Conservation (phyloP, 768 basidiomycete genomes). For the Mycena metata region DNA sequence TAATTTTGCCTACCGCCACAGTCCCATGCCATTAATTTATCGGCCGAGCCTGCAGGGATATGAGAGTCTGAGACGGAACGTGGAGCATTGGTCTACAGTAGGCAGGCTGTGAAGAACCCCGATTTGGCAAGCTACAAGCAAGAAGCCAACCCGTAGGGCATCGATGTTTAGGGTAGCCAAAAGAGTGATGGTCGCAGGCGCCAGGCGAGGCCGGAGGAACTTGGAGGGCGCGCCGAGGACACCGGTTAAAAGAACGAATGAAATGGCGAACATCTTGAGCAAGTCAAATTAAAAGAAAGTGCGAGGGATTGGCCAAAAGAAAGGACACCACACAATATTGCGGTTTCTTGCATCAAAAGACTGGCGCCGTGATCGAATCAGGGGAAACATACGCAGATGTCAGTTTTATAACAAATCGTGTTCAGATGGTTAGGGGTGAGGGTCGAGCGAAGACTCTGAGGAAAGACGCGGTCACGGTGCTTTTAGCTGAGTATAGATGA, state of each 20-base stretch:
- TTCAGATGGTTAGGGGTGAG: too few species aligned
- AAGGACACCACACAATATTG: neutral
- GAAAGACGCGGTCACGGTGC: too few species aligned
- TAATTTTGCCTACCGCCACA: constrained; percentile 44
- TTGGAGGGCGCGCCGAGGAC: constrained; percentile 21
- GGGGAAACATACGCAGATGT: neutral
- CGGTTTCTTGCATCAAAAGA: too few species aligned
- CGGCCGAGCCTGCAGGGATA: constrained; percentile 32
- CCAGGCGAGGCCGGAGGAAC: neutral
- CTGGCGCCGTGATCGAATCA: too few species aligned
- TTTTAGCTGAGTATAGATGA: too few species aligned
- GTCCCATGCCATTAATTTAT: constrained; percentile 46
- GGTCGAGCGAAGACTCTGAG: too few species aligned
- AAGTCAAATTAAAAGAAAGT: constrained; percentile 17
- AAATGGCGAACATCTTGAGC: constrained; percentile 22
- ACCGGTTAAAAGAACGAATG: constrained; percentile 30
- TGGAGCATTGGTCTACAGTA: constrained; percentile 40
- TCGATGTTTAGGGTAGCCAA: constrained; percentile 1
- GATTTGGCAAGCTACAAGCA: neutral
- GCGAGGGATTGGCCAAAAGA: constrained; percentile 7
- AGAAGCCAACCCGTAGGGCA: constrained; percentile 28
- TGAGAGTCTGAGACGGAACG: neutral
- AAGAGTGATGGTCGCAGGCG: constrained; percentile 11
- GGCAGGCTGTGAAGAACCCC: constrained; percentile 39
- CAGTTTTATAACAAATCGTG: too few species aligned